Base-by-base conservation (phyloP, 805 yeast species). In the Lachancea nothofagi region DNA sequence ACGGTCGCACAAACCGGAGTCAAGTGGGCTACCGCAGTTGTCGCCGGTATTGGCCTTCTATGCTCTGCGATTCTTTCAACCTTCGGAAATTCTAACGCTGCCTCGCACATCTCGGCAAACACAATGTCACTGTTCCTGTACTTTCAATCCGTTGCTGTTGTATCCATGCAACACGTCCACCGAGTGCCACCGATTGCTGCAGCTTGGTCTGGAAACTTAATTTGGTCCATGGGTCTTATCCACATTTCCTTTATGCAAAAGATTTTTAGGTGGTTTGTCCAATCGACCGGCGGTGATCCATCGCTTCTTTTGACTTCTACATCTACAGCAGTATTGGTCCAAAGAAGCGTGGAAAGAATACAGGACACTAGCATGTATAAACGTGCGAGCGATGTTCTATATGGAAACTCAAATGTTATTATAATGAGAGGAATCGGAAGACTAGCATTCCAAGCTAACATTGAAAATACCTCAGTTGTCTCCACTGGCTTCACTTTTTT, bases 171-270 rank as follows among this genome's bases (percentile, higher is more conserved):
- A 59, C 82, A 83, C 46, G 96, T 87, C 34, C 86, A 81, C 53
- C 70, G 82, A 42, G 80, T 85, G 4, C 97, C 97, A 7, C 96
- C 96, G 13, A 86, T 89, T 54, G 96, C 95, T 7, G 73, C 83
- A 9, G 79, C 95, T 7, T 89, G 97, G 97, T 70, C 88, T 5
- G 94, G 85, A 61, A 88, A 89, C 56, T 69, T 89, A 54, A 88
- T 87, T 21, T 89, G 97, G 97, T 85, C 96, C 1, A 84, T 89
- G 83, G 97, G 97, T 2, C 70, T 89, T 44, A 85, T 89, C 50
- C 70, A 81, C 57, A 74, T 83, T 29, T 53, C 56, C 2, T 89
- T 88, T 58, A 84, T 89, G 95, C 96, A 89, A 63, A 67, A 77
- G 44, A 80, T 84, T 46, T 81, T 84, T 61, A 69, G 90, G 51